A percentile compares a stretch with the other conserved stretches of the same genome.
These are phyloP conservation scores for Xylaria palmicola DNA, from an alignment of 495 filamentous ascomycete species.

Conservation along the genomic window DNA sequence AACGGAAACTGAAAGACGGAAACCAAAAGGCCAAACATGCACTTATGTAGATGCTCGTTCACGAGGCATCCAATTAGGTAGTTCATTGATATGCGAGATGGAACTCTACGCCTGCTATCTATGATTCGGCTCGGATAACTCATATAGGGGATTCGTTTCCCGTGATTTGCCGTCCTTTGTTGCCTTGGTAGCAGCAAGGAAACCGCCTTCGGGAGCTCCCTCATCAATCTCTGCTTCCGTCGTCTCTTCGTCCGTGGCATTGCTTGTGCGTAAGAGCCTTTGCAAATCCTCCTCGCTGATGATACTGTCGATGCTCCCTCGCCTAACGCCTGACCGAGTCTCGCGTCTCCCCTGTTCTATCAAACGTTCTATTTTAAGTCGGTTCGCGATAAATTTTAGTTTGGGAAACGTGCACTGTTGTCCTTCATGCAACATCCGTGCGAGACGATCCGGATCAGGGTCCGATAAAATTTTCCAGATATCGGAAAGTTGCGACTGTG, in stretches of 20 bases:
- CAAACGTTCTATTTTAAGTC: constrained; percentile 76
- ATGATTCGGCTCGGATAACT: background rate
- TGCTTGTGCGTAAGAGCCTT: constrained; percentile 28
- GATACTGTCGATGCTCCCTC: constrained; percentile 47
- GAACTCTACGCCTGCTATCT: background rate
- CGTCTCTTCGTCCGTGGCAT: constrained; percentile 29
- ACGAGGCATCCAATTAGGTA: background rate
- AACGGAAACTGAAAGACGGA: background rate
- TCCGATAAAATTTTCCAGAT: constrained; percentile 86
- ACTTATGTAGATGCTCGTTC: background rate
- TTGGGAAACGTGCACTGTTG: constrained; percentile 86
- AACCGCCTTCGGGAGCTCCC: constrained; percentile 15
- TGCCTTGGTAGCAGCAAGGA: constrained; percentile 7
- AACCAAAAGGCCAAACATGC: background rate
- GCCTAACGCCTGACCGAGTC: constrained; percentile 38
- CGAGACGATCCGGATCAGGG: constrained; percentile 69
- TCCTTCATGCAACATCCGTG: constrained; percentile 83
- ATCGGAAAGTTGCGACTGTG: constrained; percentile 69
- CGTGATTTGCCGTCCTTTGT: constrained; percentile 10
- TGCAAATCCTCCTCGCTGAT: constrained; percentile 44
- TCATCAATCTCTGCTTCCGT: constrained; percentile 22
- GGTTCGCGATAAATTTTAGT: constrained; percentile 83
- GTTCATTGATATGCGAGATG: background rate
- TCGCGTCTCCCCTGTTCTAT: constrained; percentile 73
- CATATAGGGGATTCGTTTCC: background rate